A percentile compares a stretch with the other conserved stretches of the same genome.
Conservation (phyloP, 2,329 filamentous ascomycete species). For the Knufia petricola region DNA sequence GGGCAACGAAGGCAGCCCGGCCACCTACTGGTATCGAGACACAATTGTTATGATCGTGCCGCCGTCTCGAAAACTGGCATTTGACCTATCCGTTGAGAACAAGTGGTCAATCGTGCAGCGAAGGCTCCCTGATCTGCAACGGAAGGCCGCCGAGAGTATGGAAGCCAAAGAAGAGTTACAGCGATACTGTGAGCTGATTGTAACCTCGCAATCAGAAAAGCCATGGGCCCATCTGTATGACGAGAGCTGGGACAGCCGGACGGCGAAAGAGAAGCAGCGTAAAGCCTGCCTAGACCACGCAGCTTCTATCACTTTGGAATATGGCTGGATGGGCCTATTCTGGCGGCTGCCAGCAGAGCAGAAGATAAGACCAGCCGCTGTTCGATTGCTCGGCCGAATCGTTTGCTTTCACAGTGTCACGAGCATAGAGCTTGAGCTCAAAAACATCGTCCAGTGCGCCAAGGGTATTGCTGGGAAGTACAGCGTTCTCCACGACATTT, state of each 20-base stretch:
- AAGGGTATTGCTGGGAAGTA: too few relatives aligned
- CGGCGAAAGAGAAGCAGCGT: neutral
- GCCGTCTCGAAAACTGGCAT: neutral
- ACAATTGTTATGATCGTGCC: neutral
- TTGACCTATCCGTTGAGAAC: neutral
- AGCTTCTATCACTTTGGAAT: neutral
- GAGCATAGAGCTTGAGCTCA: too few relatives aligned
- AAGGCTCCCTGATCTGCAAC: neutral
- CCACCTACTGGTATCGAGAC: neutral
- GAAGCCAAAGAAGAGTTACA: neutral
- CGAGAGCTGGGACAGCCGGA: too few relatives aligned
- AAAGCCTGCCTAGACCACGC: neutral
- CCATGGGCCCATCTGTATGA: too few relatives aligned
- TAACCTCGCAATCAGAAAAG: neutral
- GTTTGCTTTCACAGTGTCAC: too few relatives aligned
- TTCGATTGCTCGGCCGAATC: too few relatives aligned
- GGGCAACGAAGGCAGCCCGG: neutral
- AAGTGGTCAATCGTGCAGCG: neutral
- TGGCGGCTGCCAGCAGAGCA: too few relatives aligned
- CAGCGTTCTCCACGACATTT: too few relatives aligned
- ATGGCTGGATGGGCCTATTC: neutral
- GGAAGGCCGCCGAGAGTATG: neutral
- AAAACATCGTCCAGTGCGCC: too few relatives aligned
- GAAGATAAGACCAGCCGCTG: too few relatives aligned
- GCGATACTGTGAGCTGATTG: neutral